Percentiles rank a stretch among this genome's conserved stretches.
These are phyloP conservation scores for Backusella parvicylindrica DNA, from an alignment of 192 early-diverging fungal genomes.

Conservation along the genomic window DNA sequence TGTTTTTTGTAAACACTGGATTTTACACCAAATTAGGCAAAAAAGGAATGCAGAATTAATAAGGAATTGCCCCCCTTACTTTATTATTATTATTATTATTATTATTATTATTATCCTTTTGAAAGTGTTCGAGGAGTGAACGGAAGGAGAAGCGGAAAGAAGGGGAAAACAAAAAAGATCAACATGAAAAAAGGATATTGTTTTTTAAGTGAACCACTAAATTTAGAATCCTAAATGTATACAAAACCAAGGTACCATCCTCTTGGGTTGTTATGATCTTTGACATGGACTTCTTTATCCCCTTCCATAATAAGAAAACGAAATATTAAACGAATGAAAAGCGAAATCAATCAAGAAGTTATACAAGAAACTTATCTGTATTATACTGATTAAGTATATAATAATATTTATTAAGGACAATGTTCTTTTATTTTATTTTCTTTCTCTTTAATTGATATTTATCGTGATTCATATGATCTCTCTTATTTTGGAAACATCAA, in stretches of 20 bases:
- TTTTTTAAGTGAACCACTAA: background rate
- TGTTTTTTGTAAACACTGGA: slow-evolving; percentile 3
- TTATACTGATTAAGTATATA: no score
- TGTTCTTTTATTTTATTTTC: background rate
- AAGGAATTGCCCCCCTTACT: background rate
- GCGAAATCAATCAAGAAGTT: background rate
- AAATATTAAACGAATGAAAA: background rate
- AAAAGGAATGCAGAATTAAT: background rate
- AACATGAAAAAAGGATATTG: background rate
- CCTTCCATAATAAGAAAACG: background rate
- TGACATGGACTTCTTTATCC: background rate
- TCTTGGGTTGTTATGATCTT: background rate
- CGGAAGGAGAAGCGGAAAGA: background rate
- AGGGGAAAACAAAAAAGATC: background rate
- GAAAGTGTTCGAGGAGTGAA: background rate
- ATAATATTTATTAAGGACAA: no score
- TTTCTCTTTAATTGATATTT: background rate
- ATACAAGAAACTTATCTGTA: background rate
- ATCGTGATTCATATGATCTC: background rate
- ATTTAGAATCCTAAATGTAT: background rate
- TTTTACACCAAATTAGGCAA: background rate
- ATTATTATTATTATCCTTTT: background rate
- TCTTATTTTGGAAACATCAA: background rate
- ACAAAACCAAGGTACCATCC: background rate
- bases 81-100: background rate